Conservation (phyloP, 208 protist genomes). For the Crithidia expoeki region DNA sequence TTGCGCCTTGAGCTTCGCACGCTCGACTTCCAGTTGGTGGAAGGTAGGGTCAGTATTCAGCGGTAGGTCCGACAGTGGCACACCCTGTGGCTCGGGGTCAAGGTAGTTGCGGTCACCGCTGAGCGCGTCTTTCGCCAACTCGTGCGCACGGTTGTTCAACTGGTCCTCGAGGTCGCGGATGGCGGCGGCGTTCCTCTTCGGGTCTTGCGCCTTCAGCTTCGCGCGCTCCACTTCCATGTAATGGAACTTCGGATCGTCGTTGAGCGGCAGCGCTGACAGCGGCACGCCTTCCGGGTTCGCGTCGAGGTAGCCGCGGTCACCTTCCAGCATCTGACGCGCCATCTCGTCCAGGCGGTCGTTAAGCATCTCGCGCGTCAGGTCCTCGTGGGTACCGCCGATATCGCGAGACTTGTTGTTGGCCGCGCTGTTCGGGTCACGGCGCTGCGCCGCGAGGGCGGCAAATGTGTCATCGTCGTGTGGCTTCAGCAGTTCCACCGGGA, state of each 20-base stretch:
- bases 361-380: slow-evolving; percentile 36
- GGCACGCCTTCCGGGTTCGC: slow-evolving; percentile 70
- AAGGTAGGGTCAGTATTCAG: slow-evolving; percentile 70
- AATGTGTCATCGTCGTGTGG: slow-evolving; percentile 70
- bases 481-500: slow-evolving; percentile 63
- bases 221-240: slow-evolving; percentile 75
- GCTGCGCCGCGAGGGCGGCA: slow-evolving; percentile 46
- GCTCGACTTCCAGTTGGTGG: slow-evolving; percentile 71
- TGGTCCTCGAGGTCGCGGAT: slow-evolving; percentile 60
- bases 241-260: slow-evolving; percentile 72
- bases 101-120: slow-evolving; percentile 68
- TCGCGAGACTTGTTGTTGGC: slow-evolving; percentile 38
- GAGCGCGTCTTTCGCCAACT: slow-evolving; percentile 65
- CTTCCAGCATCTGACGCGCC: slow-evolving; percentile 57
- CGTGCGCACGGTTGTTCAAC: slow-evolving; percentile 70
- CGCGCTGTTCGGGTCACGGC: slow-evolving; percentile 24
- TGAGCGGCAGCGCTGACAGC: slow-evolving; percentile 57
- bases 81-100: slow-evolving; percentile 61
- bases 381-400: slow-evolving; percentile 24
- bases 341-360: slow-evolving; percentile 67
- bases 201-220: slow-evolving; percentile 53
- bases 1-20: slow-evolving; percentile 70
- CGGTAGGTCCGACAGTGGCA: slow-evolving; percentile 63
- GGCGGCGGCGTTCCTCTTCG: slow-evolving; percentile 49
- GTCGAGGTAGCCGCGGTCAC: slow-evolving; percentile 65